These are phyloP conservation scores for Angophora floribunda DNA, from an alignment of 345 rosid species.

Conservation along the genomic window DNA sequence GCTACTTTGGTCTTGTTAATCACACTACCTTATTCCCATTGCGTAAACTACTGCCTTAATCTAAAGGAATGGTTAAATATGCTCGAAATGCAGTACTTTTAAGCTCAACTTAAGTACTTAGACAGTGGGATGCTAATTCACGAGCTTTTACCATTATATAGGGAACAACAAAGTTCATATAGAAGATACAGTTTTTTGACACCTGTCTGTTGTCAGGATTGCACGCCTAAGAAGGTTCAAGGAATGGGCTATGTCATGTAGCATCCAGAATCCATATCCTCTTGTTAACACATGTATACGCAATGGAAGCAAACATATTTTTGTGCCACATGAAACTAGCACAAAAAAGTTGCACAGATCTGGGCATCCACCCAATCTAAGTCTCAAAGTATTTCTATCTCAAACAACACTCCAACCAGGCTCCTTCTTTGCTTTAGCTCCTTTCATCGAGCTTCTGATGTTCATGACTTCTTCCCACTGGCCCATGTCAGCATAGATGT, in stretches of 20 bases:
- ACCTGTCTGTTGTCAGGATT: background rate
- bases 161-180: background rate
- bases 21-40: background rate
- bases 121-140: background rate
- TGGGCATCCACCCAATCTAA: background rate
- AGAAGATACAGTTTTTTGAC: background rate
- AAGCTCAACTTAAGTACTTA: background rate
- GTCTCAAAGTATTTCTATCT: background rate
- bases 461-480: conserved; percentile 64
- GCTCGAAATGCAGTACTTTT: background rate
- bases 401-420: conserved; percentile 61
- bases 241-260: background rate
- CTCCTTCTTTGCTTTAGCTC: conserved; percentile 43
- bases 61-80: background rate
- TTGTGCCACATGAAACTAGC: background rate
- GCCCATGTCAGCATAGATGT: conserved; percentile 65
- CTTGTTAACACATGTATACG: background rate
- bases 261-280: background rate
- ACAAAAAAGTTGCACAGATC: background rate
- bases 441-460: conserved; percentile 49
- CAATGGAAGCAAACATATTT: background rate
- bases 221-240: background rate
- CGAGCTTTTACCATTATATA: background rate
- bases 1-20: background rate
- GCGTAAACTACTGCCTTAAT: background rate